Conservation (phyloP, 1,139 yeast genomes). For the Ashbya aceris region DNA sequence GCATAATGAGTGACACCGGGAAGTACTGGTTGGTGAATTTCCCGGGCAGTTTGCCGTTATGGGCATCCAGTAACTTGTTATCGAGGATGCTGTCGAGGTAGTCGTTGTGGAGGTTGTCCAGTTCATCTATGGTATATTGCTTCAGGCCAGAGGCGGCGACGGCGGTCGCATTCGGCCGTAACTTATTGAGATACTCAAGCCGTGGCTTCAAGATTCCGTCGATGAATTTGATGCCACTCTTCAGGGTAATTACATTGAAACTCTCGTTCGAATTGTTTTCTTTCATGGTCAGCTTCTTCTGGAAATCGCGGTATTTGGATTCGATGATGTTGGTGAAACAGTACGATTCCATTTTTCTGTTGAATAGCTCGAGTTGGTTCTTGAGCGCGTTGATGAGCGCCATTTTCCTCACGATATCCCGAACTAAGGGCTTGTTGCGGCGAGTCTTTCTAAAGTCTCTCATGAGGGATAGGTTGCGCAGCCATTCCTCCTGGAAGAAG, state of each 20-base stretch:
- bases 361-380: constrained; percentile 22
- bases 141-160: background rate
- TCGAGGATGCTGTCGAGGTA: constrained; percentile 18
- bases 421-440: constrained; percentile 17
- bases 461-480: constrained; percentile 32
- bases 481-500: constrained; percentile 44
- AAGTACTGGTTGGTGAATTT: constrained; percentile 21
- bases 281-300: constrained; percentile 29
- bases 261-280: constrained; percentile 5
- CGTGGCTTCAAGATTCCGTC: constrained; percentile 20
- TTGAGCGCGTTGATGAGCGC: constrained; percentile 20
- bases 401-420: constrained; percentile 21
- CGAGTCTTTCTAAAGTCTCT: constrained; percentile 20
- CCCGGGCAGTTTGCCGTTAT: constrained; percentile 14
- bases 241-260: constrained; percentile 8
- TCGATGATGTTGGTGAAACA: constrained; percentile 27
- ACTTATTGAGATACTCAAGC: background rate
- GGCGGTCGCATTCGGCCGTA: background rate
- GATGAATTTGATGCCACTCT: constrained; percentile 15
- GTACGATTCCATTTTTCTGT: constrained; percentile 18
- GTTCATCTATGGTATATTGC: constrained; percentile 21
- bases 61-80: constrained; percentile 21
- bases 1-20: constrained; percentile 20
- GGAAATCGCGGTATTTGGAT: constrained; percentile 31
- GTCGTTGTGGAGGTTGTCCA: constrained; percentile 19